These are phyloP conservation scores for Colletotrichum camelliae DNA, from an alignment of 2,329 filamentous ascomycete species.

Conservation along the genomic window DNA sequence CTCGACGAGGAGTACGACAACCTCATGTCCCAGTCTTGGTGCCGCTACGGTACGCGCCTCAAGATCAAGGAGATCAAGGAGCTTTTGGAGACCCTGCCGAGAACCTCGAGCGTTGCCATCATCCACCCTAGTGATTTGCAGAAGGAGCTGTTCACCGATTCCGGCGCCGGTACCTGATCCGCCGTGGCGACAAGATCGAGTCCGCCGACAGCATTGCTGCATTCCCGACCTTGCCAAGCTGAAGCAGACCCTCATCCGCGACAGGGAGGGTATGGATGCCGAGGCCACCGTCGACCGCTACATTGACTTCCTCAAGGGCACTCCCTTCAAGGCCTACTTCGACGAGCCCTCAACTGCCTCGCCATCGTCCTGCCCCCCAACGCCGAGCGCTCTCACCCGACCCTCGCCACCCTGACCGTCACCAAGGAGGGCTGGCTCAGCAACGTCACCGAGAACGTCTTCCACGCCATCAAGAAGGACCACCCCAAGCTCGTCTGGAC, in stretches of 20 bases:
- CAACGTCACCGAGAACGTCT: slow-evolving; percentile 95
- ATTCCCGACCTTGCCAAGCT: slow-evolving; percentile 78
- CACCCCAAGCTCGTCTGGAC: slow-evolving; percentile 92
- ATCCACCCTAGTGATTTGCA: slow-evolving; percentile 96
- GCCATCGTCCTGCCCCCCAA: slow-evolving; percentile 83
- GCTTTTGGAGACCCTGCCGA: slow-evolving; percentile 84
- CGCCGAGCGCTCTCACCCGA: slow-evolving; percentile 72
- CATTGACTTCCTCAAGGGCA: slow-evolving; percentile 76
- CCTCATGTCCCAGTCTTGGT: slow-evolving; percentile 94
- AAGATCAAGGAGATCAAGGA: slow-evolving; percentile 99
- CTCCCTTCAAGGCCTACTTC: slow-evolving; percentile 90
- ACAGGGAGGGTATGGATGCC: slow-evolving; percentile 82
- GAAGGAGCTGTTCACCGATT: slow-evolving; percentile 96
- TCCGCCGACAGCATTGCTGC: slow-evolving; percentile 74
- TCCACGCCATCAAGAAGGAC: slow-evolving; percentile 92
- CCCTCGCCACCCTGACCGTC: slow-evolving; percentile 88
- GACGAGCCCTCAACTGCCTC: slow-evolving; percentile 94
- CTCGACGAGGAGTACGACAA: slow-evolving; percentile 94
- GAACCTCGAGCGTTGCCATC: slow-evolving; percentile 93
- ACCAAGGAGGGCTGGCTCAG: slow-evolving; percentile 94
- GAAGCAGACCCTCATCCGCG: slow-evolving; percentile 81
- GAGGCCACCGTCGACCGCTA: slow-evolving; percentile 87
- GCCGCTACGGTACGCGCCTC: slow-evolving; percentile 89
- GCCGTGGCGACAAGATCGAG: slow-evolving; percentile 88
- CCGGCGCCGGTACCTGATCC: slow-evolving; percentile 93